phyloP scores from a whole-genome alignment of 139 green algal species.

The Micractinium sp. region DNA sequence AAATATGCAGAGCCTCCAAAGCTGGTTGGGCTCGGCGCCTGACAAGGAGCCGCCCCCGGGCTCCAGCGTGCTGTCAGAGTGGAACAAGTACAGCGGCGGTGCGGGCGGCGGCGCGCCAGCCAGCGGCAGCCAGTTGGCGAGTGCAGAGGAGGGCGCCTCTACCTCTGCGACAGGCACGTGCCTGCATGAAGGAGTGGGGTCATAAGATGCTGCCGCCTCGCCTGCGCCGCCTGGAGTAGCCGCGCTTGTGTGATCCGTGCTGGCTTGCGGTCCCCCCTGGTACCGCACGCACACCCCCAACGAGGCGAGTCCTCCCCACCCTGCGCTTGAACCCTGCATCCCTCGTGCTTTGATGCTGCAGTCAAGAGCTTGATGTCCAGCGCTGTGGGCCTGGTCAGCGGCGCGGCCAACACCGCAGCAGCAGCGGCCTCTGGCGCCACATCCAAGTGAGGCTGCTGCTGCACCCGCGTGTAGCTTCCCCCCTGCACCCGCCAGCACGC shows the following conservation, averaged over 20 bases:
- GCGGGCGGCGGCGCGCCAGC: neutral
- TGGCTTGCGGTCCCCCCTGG: too few relatives aligned
- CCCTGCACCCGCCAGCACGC: too few relatives aligned
- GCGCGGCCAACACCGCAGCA: slow-evolving; percentile 1
- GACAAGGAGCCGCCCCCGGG: slow-evolving; percentile 33
- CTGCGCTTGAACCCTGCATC: neutral
- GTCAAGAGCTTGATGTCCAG: neutral
- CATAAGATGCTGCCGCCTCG: neutral
- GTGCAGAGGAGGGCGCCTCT: slow-evolving; percentile 48
- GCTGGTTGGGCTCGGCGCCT: slow-evolving; percentile 35
- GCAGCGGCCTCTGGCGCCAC: slow-evolving; percentile 15
- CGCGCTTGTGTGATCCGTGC: too few relatives aligned
- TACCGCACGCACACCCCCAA: neutral
- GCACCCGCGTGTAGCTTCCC: too few relatives aligned
- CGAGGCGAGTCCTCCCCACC: neutral
- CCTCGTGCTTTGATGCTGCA: neutral
- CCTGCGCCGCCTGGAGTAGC: neutral
- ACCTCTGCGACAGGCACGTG: neutral
- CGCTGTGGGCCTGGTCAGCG: slow-evolving; percentile 1
- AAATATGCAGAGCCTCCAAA: slow-evolving; percentile 36
- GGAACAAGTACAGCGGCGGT: slow-evolving; percentile 54
- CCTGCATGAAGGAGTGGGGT: neutral
- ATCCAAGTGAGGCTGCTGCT: slow-evolving; percentile 1
- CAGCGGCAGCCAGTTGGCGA: slow-evolving; percentile 25
- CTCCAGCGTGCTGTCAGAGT: slow-evolving; percentile 56